Conservation (phyloP, 768 basidiomycete species). For the Boletus eberwhitei region DNA sequence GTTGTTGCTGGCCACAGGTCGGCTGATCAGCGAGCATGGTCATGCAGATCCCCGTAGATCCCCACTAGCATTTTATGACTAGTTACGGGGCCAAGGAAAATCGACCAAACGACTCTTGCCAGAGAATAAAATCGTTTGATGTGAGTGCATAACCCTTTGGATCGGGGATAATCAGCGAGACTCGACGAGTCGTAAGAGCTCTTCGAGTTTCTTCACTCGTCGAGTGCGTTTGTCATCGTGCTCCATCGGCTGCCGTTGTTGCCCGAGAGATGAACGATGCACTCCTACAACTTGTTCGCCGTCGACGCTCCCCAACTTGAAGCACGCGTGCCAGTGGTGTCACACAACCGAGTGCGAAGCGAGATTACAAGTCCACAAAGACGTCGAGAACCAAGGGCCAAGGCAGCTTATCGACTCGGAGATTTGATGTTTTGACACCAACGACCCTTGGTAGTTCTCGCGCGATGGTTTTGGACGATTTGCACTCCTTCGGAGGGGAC, state of each 20-base stretch:
- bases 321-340: not conserved
- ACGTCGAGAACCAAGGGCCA: not conserved
- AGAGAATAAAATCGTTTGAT: not conserved
- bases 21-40: conserved; percentile 13
- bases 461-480: not conserved
- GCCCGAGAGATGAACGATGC: not conserved
- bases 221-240: not conserved
- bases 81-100: not conserved
- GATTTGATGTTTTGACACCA: conserved; percentile 1
- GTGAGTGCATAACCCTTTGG: too few relatives aligned
- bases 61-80: not conserved
- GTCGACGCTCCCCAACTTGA: not conserved
- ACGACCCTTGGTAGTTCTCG: not conserved
- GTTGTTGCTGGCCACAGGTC: not conserved
- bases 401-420: not conserved
- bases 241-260: not conserved
- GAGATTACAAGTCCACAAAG: not conserved
- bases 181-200: not conserved
- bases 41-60: conserved; percentile 11
- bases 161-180: not conserved
- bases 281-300: not conserved
- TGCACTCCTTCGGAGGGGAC: not conserved
- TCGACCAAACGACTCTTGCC: not conserved
- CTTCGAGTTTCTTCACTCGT: too few relatives aligned
- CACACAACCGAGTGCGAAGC: not conserved